A percentile compares a stretch with the other conserved stretches of the same genome.
Evolutionary conservation across 768 basidiomycete species (phyloP).

Genomic region (Mrakia gelida): DNA sequence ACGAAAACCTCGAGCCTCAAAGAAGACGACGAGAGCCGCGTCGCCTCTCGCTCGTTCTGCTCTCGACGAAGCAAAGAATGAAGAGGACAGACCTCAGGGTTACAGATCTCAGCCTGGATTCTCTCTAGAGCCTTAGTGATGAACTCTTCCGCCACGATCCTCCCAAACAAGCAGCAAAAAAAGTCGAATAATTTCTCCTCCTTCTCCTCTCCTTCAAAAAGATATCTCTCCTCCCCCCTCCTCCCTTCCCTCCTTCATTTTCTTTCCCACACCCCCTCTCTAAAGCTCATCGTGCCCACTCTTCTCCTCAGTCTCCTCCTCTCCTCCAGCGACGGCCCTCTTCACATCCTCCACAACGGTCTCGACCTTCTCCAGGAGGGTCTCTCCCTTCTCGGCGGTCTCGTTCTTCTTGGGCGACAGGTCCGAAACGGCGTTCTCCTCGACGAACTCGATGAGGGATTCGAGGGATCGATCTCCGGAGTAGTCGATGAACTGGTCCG

Average conservation of each 20-base stretch:
- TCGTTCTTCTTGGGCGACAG: constrained; percentile 35
- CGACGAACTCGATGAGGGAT: constrained; percentile 74
- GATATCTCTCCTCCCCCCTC: too few species aligned
- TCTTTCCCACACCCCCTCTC: not conserved
- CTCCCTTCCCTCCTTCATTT: not conserved
- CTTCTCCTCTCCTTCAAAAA: too few species aligned
- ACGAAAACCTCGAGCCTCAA: too few species aligned
- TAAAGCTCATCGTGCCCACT: constrained; percentile 43
- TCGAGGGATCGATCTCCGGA: constrained; percentile 78
- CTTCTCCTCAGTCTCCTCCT: constrained; percentile 42
- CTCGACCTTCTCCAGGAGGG: constrained; percentile 35
- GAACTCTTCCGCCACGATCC: too few species aligned
- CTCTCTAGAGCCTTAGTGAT: too few species aligned
- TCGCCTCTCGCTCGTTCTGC: too few species aligned
- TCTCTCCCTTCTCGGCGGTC: constrained; percentile 31
- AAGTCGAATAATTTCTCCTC: too few species aligned
- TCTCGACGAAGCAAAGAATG: too few species aligned
- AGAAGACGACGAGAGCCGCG: too few species aligned
- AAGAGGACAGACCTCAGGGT: too few species aligned
- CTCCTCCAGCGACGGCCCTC: constrained; percentile 40
- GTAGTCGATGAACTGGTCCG: constrained; percentile 81
- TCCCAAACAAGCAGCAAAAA: too few species aligned
- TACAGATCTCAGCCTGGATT: too few species aligned
- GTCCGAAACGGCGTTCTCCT: constrained; percentile 47
- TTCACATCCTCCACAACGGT: constrained; percentile 37